These are phyloP conservation scores for Fraxinus americana DNA, from an alignment of 257 asterid genomes.

Conservation along the genomic window DNA sequence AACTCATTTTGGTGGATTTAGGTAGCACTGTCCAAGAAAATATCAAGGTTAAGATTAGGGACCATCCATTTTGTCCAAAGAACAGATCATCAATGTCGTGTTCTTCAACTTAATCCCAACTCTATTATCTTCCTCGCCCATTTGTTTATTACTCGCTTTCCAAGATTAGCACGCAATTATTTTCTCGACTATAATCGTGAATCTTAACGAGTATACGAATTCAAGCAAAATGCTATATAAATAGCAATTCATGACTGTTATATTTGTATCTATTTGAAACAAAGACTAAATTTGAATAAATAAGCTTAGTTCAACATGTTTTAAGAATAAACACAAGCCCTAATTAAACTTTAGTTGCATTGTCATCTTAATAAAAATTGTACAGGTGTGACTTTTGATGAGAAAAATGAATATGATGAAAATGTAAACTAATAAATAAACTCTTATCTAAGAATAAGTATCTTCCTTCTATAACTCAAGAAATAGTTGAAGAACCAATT, in stretches of 20 bases:
- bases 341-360: too few species aligned
- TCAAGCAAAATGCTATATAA: not conserved
- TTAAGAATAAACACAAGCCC: too few species aligned
- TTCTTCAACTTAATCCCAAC: conserved; percentile 15
- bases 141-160: not conserved
- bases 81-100: conserved; percentile 15
- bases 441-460: too few species aligned
- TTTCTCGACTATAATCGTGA: not conserved
- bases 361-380: too few species aligned
- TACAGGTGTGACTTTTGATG: too few species aligned
- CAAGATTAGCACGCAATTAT: not conserved
- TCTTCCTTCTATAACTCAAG: not conserved
- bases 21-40: conserved; percentile 5
- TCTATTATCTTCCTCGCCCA: not conserved
- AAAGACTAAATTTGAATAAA: too few species aligned
- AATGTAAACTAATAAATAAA: too few species aligned
- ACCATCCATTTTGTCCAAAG: conserved; percentile 27
- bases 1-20: not conserved
- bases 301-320: too few species aligned
- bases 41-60: conserved; percentile 12
- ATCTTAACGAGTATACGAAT: not conserved
- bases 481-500: too few species aligned
- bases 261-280: too few species aligned
- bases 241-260: not conserved
- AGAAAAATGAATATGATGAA: too few species aligned